Percentiles rank a stretch among this genome's conserved stretches.
Evolutionary conservation across 441 rosid genomes (phyloP).

Genomic region (Mallotus repandus): DNA sequence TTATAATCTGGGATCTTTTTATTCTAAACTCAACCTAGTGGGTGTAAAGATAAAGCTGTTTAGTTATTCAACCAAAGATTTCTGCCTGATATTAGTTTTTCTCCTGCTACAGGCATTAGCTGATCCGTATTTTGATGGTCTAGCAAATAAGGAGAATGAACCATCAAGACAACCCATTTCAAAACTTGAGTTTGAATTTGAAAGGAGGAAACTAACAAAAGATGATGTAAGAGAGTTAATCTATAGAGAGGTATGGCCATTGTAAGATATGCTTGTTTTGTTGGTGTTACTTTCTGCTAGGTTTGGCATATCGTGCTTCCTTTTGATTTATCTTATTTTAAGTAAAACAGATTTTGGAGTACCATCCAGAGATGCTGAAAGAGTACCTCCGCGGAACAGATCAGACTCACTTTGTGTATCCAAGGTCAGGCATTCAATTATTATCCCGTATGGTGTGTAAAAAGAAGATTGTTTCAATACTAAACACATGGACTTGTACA

Average conservation of each 20-base stretch:
- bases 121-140: constrained; percentile 79
- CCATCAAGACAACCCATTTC: constrained; percentile 85
- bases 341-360: constrained; percentile 80
- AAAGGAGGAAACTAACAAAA: constrained; percentile 70
- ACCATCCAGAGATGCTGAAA: constrained; percentile 98
- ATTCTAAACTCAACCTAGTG: neutral
- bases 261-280: constrained; percentile 4
- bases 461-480: neutral
- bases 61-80: neutral
- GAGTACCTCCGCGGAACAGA: constrained; percentile 89
- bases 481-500: too few species aligned
- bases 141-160: constrained; percentile 70
- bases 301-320: constrained; percentile 6
- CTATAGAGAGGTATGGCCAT: constrained; percentile 73
- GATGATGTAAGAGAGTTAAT: constrained; percentile 92
- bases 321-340: constrained; percentile 21
- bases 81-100: constrained; percentile 18
- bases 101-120: constrained; percentile 64
- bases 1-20: neutral
- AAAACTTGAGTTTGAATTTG: constrained; percentile 91
- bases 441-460: neutral
- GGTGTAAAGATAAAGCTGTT: neutral
- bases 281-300: constrained; percentile 11
- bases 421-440: constrained; percentile 54
- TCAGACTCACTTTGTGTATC: constrained; percentile 85